These are phyloP conservation scores for Vitis hybrid DNA, from an alignment of 177 flowering plant species.

Conservation along the genomic window DNA sequence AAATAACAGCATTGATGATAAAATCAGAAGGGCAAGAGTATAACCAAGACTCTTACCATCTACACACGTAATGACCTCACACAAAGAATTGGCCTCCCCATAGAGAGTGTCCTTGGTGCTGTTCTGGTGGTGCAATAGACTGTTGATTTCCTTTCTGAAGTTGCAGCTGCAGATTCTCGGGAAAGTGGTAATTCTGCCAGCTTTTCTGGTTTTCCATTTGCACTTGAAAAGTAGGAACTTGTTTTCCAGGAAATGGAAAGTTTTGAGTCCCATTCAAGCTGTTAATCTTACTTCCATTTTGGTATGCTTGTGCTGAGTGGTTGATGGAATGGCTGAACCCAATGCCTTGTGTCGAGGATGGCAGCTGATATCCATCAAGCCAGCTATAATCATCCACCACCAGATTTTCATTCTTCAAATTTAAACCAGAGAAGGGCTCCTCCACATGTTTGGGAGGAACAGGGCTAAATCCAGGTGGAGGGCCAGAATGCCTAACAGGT, in stretches of 20 bases:
- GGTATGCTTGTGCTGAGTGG: constrained; percentile 24
- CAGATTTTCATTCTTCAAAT: constrained; percentile 38
- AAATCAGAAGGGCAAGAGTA: too few relatives aligned
- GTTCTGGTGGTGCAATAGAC: constrained; percentile 49
- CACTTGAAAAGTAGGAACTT: constrained; percentile 44
- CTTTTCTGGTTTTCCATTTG: constrained; percentile 45
- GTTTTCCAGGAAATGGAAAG: constrained; percentile 95
- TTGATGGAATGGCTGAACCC: constrained; percentile 33
- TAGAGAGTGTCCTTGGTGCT: constrained; percentile 68
- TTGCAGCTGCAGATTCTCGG: constrained; percentile 46
- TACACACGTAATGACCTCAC: constrained; percentile 54
- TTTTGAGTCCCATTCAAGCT: constrained; percentile 35
- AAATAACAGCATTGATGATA: too few relatives aligned
- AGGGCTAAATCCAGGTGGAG: constrained; percentile 90
- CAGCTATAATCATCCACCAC: constrained; percentile 81
- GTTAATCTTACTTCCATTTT: constrained; percentile 30
- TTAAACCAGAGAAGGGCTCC: constrained; percentile 35
- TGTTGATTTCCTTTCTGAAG: constrained; percentile 51
- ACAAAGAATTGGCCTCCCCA: constrained; percentile 75
- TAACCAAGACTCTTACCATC: constrained; percentile 35
- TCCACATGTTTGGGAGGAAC: constrained; percentile 49
- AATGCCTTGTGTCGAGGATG: constrained; percentile 32
- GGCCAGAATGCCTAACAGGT: constrained; percentile 84
- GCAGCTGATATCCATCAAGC: constrained; percentile 84
- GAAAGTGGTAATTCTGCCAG: constrained; percentile 44